These are phyloP conservation scores for Heterobasidion irregulare DNA, from an alignment of 1,284 basidiomycete species.

Conservation along the genomic window DNA sequence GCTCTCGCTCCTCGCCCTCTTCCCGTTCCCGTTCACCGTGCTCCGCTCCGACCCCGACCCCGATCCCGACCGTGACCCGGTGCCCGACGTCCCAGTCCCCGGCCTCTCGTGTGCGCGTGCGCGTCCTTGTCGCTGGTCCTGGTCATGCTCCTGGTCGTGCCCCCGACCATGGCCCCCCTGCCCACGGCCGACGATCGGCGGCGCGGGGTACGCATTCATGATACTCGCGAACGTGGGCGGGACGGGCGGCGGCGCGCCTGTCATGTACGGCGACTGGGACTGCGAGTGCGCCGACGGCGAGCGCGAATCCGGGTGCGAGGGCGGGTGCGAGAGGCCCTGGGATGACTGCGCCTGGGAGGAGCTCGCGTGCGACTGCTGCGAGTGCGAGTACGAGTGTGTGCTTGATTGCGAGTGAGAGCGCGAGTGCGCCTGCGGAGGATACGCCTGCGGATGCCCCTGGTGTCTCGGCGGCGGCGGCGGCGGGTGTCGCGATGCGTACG, in stretches of 20 bases:
- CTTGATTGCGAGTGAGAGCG: neutral
- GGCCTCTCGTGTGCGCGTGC: conserved; percentile 1
- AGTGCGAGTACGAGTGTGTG: neutral
- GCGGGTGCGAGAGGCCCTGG: neutral
- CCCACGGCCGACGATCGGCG: conserved; percentile 14
- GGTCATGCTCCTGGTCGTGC: conserved; percentile 17
- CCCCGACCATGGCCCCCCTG: conserved; percentile 8
- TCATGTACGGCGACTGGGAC: conserved; percentile 18
- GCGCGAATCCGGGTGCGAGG: conserved; percentile 7
- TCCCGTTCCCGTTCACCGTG: too few relatives aligned
- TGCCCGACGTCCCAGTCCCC: neutral
- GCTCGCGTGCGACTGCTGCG: too few relatives aligned
- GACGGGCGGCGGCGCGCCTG: conserved; percentile 21
- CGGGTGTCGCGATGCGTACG: neutral
- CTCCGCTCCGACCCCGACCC: too few relatives aligned
- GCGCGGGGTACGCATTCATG: conserved; percentile 48
- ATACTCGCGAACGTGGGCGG: conserved; percentile 51
- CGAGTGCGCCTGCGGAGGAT: neutral
- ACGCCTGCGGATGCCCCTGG: neutral
- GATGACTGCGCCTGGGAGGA: too few relatives aligned
- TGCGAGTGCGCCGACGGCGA: conserved; percentile 11
- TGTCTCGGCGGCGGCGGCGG: neutral
- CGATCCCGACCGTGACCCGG: neutral
- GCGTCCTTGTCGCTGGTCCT: conserved; percentile 5
- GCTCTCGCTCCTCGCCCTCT: neutral